Percentiles rank a stretch among this genome's conserved stretches.
Evolutionary conservation across 2,329 filamentous ascomycete species (phyloP).

Genomic region (Pseudocercospora musae): DNA sequence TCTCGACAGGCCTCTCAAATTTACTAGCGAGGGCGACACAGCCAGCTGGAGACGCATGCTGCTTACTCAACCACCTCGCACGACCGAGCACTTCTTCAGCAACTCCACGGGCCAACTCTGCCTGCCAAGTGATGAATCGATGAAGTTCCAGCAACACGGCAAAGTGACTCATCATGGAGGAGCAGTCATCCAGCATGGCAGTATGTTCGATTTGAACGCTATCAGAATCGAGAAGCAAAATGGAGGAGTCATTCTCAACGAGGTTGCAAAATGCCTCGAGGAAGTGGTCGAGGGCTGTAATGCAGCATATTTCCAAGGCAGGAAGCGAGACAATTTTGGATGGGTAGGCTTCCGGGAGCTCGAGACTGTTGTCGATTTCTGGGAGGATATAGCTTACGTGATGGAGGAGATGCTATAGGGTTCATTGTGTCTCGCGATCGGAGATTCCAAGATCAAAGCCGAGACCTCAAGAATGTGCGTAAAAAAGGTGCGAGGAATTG

Average conservation of each 20-base stretch:
- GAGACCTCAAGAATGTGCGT: no score
- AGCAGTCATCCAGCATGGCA: neutral
- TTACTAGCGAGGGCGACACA: no score
- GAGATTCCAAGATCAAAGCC: no score
- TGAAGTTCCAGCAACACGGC: neutral
- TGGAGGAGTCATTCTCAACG: neutral
- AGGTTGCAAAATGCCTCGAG: neutral
- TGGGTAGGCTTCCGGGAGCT: neutral
- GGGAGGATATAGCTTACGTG: neutral
- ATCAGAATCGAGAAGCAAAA: neutral
- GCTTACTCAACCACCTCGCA: conserved; percentile 1
- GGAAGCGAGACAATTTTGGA: neutral
- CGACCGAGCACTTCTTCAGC: neutral
- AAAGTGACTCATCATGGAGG: neutral
- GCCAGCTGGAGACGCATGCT: neutral
- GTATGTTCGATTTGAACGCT: neutral
- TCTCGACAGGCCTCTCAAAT: neutral
- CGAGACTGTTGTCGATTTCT: neutral
- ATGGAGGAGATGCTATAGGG: neutral
- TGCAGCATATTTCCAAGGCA: neutral
- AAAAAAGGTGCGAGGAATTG: no score
- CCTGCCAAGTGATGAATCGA: neutral
- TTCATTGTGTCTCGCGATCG: no score
- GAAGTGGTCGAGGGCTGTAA: neutral
- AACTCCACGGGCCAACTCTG: neutral